phyloP scores from a whole-genome alignment of 176 grass and related monocot species.

The Oropetium thomaeum region DNA sequence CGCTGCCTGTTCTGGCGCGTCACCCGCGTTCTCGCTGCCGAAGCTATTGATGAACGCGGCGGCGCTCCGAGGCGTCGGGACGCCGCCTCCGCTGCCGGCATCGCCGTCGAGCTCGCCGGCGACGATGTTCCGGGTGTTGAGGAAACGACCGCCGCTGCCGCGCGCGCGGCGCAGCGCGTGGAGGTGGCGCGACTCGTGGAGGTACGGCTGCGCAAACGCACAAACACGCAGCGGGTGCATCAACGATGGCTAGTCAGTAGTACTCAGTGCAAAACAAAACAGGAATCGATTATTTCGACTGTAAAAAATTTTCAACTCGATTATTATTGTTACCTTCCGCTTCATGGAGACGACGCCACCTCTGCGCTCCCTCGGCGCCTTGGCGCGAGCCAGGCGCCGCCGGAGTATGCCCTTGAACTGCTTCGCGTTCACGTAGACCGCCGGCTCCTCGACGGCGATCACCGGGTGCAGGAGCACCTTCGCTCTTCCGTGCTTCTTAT shows the following conservation, averaged over 20 bases:
- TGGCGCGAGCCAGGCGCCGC: constrained; percentile 51
- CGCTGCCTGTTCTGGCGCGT: constrained; percentile 17
- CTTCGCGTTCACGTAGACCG: constrained; percentile 66
- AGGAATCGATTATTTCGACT: neutral
- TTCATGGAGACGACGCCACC: constrained; percentile 10
- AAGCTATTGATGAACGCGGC: constrained; percentile 22
- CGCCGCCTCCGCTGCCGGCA: neutral
- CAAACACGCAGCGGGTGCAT: neutral
- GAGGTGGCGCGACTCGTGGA: constrained; percentile 70
- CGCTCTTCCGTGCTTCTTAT: constrained; percentile 31
- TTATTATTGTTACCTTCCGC: constrained; percentile 35
- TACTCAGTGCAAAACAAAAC: neutral
- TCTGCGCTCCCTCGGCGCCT: constrained; percentile 40
- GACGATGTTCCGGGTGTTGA: constrained; percentile 43
- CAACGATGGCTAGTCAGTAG: neutral
- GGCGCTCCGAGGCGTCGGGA: neutral
- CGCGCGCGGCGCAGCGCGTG: constrained; percentile 61
- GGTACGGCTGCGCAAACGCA: constrained; percentile 45
- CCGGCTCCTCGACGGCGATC: constrained; percentile 27
- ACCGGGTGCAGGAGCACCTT: constrained; percentile 46
- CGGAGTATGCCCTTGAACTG: constrained; percentile 73
- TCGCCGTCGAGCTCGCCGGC: neutral
- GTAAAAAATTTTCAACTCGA: neutral
- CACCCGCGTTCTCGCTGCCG: constrained; percentile 19
- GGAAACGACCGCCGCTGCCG: constrained; percentile 64